Conservation (phyloP, 768 basidiomycete genomes). For the Boletus bicolor region DNA sequence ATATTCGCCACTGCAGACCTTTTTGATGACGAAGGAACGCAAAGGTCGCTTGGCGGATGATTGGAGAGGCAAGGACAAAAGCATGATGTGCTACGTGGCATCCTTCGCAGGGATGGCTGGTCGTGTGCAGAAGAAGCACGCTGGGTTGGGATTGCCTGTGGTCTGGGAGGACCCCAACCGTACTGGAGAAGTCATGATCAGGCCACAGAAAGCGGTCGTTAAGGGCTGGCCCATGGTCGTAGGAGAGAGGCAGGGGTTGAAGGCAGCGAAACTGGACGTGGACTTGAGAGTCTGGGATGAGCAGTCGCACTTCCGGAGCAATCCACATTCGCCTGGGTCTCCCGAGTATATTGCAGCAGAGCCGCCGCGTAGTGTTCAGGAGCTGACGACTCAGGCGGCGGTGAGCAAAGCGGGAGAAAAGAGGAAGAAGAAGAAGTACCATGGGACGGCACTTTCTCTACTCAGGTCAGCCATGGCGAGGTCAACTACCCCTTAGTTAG, state of each 20-base stretch:
- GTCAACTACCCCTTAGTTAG: neutral
- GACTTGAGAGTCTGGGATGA: constrained; percentile 30
- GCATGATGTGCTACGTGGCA: constrained; percentile 21
- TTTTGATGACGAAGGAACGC: constrained; percentile 47
- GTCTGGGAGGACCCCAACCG: constrained; percentile 30
- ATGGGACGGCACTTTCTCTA: constrained; percentile 8
- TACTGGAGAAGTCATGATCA: constrained; percentile 31
- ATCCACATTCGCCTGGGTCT: constrained; percentile 50
- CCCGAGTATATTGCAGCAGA: constrained; percentile 42
- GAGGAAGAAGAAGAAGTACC: neutral
- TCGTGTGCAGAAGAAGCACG: constrained; percentile 16
- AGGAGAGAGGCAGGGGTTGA: constrained; percentile 39
- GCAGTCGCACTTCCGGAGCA: constrained; percentile 35
- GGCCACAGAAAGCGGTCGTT: constrained; percentile 31
- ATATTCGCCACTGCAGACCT: constrained; percentile 51
- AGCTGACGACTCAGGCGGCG: constrained; percentile 15
- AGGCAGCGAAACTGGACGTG: constrained; percentile 34
- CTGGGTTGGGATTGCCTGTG: constrained; percentile 16
- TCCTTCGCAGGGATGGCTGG: constrained; percentile 33
- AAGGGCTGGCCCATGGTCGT: constrained; percentile 43
- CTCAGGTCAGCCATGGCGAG: constrained; percentile 22
- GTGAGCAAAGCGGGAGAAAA: constrained; percentile 3
- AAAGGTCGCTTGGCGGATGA: constrained; percentile 57
- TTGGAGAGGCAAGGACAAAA: constrained; percentile 10
- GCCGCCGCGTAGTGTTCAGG: constrained; percentile 20